Base-by-base conservation (phyloP, 225 moss, liverwort and hornwort genomes). In the Thuidium tamariscinum region DNA sequence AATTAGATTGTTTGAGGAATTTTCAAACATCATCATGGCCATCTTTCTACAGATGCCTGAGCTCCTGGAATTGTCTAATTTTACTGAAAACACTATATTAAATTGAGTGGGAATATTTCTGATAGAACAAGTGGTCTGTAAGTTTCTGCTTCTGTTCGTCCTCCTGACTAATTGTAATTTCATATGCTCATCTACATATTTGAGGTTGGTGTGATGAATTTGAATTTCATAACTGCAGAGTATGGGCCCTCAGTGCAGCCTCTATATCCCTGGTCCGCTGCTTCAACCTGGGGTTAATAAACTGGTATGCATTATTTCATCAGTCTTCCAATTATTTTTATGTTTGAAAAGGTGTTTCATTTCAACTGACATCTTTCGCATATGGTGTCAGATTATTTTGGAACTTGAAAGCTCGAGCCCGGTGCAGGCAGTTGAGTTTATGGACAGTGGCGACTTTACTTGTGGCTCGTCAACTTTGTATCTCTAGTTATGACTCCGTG, bases 181-280 rank as follows among this genome's bases (percentile, higher is more conserved):
- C 39, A 20, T 36, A 39, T 64, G 23, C 74, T 60, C 60, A 60
- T 56, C 15, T 74, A 13, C 64, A 82, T 82, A 55, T 78, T 59
- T 86, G 57, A 77, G 41, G 60, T 36, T 72, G 26, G 1, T 36
- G 18, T 77, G 51, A 49, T 46, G 76, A 70, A 32, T 77, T 73
- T 82, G 22, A 44, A 18, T 79, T 86, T 81, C 73, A 51, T 61
- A 78, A 61, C 75, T 88, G 79, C 93, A 97, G 95, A 90, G 74
- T 55, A 89, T 85, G 63, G 95, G 95, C 46, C 95, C 94, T 29
- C 94, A 95, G 52, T 95, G 94, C 81, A 92, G 89, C 13, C 85
- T 95, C 41, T 95, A 94, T 64, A 84, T 97, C 81, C 95, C 94
- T 60, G 90, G 90, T 76, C 86, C 83, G 4, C 90, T 97, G 7